Evolutionary conservation across 768 basidiomycete genomes (phyloP).

Genomic region (Auriscalpium microsporum): DNA sequence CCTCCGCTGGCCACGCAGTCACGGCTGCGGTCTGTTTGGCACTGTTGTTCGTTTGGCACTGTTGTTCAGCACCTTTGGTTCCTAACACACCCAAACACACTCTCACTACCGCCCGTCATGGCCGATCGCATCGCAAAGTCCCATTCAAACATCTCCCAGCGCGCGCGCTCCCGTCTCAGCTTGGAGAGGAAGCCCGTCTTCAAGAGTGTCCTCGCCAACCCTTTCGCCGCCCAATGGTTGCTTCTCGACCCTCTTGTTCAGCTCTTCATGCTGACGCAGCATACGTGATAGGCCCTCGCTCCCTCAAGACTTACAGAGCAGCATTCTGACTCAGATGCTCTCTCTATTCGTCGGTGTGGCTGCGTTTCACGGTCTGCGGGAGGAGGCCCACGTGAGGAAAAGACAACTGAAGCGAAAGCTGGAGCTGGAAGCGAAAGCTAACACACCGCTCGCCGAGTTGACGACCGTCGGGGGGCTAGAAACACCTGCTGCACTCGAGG

Average conservation of each 20-base stretch:
- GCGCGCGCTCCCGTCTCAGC: constrained; percentile 38
- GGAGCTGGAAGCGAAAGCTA: background rate
- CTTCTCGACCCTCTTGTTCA: constrained; percentile 7
- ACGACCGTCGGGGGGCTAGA: background rate
- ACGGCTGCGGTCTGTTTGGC: background rate
- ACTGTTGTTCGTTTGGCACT: background rate
- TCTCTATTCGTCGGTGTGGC: constrained; percentile 43
- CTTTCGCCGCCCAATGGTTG: constrained; percentile 64
- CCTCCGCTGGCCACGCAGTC: too few relatives aligned
- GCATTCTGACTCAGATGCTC: constrained; percentile 42
- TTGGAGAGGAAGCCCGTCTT: constrained; percentile 56
- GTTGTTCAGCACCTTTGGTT: background rate
- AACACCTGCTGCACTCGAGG: background rate
- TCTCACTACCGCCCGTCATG: constrained; percentile 25
- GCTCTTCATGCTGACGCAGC: constrained; percentile 4
- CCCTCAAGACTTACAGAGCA: constrained; percentile 54
- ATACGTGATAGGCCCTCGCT: constrained; percentile 47
- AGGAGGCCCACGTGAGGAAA: constrained; percentile 3
- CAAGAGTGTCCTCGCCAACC: constrained; percentile 65
- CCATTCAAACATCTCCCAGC: constrained; percentile 55
- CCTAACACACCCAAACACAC: background rate
- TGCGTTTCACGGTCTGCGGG: constrained; percentile 26
- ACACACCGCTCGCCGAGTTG: background rate
- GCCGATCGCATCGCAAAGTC: constrained; percentile 41
- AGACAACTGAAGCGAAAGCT: background rate